These are phyloP conservation scores for Spathaspora gorwiae DNA, from an alignment of 805 yeast species.

Conservation along the genomic window DNA sequence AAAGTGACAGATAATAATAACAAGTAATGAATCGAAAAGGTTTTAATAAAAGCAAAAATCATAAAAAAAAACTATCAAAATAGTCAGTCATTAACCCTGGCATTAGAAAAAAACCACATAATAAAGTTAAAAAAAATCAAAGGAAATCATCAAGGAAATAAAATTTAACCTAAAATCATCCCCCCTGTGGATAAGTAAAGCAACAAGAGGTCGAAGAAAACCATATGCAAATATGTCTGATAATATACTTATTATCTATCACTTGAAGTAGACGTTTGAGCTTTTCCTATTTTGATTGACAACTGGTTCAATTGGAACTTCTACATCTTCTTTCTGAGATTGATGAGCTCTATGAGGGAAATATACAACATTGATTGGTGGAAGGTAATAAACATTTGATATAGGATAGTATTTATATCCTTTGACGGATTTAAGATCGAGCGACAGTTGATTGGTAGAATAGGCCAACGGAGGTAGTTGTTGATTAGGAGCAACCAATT, in stretches of 20 bases:
- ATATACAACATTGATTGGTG: conserved; percentile 53
- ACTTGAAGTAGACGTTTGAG: conserved; percentile 23
- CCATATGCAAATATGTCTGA: no score
- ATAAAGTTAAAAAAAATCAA: no score
- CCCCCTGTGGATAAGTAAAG: no score
- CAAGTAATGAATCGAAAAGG: no score
- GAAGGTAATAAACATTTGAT: conserved; percentile 46
- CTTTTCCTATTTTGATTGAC: conserved; percentile 14
- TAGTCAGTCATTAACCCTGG: no score
- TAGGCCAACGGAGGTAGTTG: conserved; percentile 11
- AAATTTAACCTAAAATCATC: no score
- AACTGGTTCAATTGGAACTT: conserved; percentile 9
- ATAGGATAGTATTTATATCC: conserved; percentile 49
- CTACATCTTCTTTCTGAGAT: conserved; percentile 7
- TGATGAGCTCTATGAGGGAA: conserved; percentile 54
- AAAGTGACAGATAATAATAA: no score
- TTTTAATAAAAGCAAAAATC: no score
- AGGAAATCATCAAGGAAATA: no score
- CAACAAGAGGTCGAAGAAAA: no score
- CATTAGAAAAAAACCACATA: no score
- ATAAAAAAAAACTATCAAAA: no score
- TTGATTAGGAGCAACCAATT: background rate
- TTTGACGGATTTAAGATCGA: conserved; percentile 10
- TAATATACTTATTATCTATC: background rate
- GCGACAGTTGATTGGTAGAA: conserved; percentile 6